Evolutionary conservation across 108 stramenopile species (phyloP), one percentile per base, ranked within the genome.

Genomic region (Fistulifera solaris): DNA sequence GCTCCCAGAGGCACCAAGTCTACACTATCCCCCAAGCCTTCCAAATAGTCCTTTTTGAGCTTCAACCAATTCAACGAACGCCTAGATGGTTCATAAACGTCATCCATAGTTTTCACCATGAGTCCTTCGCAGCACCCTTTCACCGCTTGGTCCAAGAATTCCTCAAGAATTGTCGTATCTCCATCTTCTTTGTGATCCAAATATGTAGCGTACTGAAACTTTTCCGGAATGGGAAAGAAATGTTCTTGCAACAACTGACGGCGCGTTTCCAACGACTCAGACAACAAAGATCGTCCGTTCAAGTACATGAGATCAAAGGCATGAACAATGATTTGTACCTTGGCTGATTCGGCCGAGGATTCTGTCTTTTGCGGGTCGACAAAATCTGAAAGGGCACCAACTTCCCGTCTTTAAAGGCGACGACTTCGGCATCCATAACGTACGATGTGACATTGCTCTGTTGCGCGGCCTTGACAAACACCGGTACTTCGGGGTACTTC

Each of bases 1-100:
- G 95, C 99, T 2, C 97, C 99, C 40, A 99, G 55, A n/a, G 94
- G 94, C 8, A 99, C 99, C 54, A 99, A 76, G 67, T 99, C 99
- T 24, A 99, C 83, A 26, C 91, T 90, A 75, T 99, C 99, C 8
- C 96, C 96, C 21, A 97, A 72, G 39, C 97, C 95, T 17, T 97
- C 94, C n/a, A 99, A 74, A 55, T 99, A 99, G 73, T 99, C 99
- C 77, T 99, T 99, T 67, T 99, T 99, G 38, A 99, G 81, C 57
- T 99, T 99, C 60, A 99, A 76, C 99, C 99, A 99, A 63, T 98
- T 99, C 44, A 99, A 71, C 14, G 94, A 94, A 31, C 99, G 78
- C 45, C 77, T 75, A 28, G 90, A 89, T 8, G 99, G 99, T 69
- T 96, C 87, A 73, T 99, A 99, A 1, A 81, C 69, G 40, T 89